These are phyloP conservation scores for Boletus bicolor DNA, from an alignment of 768 basidiomycete genomes.

Conservation along the genomic window DNA sequence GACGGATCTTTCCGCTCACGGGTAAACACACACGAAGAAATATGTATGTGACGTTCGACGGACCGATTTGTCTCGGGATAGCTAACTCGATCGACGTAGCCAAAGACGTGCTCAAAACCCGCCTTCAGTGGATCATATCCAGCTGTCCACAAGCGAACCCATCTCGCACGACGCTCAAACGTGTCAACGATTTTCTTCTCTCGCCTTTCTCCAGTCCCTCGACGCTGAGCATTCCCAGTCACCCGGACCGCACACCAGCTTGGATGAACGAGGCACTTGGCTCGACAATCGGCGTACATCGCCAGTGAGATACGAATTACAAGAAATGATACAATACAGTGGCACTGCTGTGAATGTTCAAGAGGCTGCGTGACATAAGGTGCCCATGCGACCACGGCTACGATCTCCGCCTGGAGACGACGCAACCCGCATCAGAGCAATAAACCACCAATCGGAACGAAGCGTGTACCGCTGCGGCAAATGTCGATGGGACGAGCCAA, in stretches of 20 bases:
- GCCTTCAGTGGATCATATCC: constrained; percentile 85
- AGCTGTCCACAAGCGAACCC: constrained; percentile 78
- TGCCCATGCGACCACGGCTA: not conserved
- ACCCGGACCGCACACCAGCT: not conserved
- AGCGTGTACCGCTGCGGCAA: constrained; percentile 52
- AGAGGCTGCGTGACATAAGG: not conserved
- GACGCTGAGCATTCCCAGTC: not conserved
- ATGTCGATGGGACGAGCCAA: constrained; percentile 71
- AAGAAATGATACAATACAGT: not conserved
- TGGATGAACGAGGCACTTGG: not conserved
- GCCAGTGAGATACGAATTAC: not conserved
- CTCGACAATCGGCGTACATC: not conserved
- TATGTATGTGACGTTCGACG: constrained; percentile 22
- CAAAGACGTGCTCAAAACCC: constrained; percentile 65
- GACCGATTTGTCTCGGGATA: not conserved
- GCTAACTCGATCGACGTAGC: constrained; percentile 21
- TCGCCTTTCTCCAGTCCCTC: constrained; percentile 27
- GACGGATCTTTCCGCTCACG: constrained; percentile 36
- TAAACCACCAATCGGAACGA: constrained; percentile 63
- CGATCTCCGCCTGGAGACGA: constrained; percentile 10
- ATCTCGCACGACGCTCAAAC: constrained; percentile 73
- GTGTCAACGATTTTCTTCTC: constrained; percentile 73
- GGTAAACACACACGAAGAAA: not conserved
- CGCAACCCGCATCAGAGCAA: constrained; percentile 38
- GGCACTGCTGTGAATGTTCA: not conserved